Evolutionary conservation across 768 basidiomycete species (phyloP).

Genomic region (Rhodotorula sphaerocarpa): DNA sequence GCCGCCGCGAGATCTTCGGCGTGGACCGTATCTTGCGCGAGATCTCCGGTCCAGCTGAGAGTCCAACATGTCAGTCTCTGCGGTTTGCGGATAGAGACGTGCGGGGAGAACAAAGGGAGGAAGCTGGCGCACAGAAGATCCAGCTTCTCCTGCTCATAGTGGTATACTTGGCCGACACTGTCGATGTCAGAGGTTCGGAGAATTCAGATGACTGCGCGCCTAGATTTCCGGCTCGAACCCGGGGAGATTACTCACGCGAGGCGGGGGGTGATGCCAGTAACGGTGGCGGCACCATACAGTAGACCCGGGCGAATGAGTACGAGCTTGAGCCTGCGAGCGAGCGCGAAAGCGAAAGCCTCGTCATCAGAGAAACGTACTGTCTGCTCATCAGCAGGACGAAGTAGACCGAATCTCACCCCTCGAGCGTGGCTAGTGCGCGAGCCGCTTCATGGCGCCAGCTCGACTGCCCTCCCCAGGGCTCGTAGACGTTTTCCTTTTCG

Average conservation of each 20-base stretch:
- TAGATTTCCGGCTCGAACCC: constrained; percentile 5
- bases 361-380: not conserved
- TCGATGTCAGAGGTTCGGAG: not conserved
- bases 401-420: constrained; percentile 10
- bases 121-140: constrained; percentile 36
- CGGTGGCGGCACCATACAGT: constrained; percentile 14
- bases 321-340: constrained; percentile 34
- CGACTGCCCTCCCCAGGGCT: constrained; percentile 25
- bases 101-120: not conserved
- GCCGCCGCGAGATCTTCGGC: constrained; percentile 25
- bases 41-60: constrained; percentile 24
- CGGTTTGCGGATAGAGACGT: too few relatives aligned
- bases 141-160: constrained; percentile 28
- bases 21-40: constrained; percentile 30
- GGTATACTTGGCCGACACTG: constrained; percentile 33
- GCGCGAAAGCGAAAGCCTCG: too few relatives aligned
- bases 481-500: not conserved
- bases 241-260: not conserved
- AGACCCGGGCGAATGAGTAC: constrained; percentile 25
- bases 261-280: constrained; percentile 9
- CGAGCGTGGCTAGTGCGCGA: constrained; percentile 13
- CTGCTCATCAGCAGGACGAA: not conserved
- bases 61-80: too few relatives aligned
- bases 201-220: not conserved
- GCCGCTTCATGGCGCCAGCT: constrained; percentile 29